Evolutionary conservation across 2,329 filamentous ascomycete species (phyloP).

Genomic region (Neurospora sp.): DNA sequence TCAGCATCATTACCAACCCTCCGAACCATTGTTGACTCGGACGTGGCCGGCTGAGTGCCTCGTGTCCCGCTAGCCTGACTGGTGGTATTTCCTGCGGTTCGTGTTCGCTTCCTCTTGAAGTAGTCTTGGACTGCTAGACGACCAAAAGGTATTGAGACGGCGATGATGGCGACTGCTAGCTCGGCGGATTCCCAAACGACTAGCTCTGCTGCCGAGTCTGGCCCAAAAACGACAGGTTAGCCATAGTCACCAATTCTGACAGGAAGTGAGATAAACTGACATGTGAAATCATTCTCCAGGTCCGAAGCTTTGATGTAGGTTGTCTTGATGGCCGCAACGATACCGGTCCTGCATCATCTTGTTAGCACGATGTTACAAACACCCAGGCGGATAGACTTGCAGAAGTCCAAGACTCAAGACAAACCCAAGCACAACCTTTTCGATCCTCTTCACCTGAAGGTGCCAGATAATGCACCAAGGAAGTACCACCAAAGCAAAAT

Average conservation of each 20-base stretch:
- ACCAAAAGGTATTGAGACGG: neutral
- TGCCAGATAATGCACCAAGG: neutral
- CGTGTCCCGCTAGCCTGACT: neutral
- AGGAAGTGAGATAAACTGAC: neutral
- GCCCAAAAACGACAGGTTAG: neutral
- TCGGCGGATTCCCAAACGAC: neutral
- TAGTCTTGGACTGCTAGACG: neutral
- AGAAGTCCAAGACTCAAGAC: neutral
- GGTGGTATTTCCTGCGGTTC: neutral
- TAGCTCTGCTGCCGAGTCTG: neutral
- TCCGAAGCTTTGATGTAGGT: neutral
- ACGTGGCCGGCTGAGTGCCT: neutral
- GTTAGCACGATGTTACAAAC: neutral
- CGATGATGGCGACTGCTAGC: neutral
- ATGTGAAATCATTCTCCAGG: neutral
- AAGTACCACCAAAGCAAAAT: neutral
- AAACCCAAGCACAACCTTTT: neutral
- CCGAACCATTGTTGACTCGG: neutral
- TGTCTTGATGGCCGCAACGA: neutral
- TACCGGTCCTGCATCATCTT: neutral
- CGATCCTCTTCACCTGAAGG: neutral
- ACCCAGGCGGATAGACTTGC: neutral
- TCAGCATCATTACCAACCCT: neutral
- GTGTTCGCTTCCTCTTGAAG: neutral
- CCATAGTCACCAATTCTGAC: too few species aligned